phyloP scores from a whole-genome alignment of 495 filamentous ascomycete genomes.

The Amphirosellinia nigrospora region DNA sequence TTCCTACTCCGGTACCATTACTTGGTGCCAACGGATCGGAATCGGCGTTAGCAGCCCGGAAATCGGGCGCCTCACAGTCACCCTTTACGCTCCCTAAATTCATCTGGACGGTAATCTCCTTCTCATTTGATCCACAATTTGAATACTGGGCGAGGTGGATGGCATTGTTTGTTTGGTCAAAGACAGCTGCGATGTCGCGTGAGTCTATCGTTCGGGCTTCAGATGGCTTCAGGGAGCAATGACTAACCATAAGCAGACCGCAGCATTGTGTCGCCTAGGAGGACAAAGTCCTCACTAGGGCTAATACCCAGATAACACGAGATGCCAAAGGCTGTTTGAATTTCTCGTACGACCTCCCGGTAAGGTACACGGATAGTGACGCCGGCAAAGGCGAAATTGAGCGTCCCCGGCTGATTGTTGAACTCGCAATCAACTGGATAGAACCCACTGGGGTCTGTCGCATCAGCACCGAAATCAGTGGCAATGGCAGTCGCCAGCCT shows the following conservation, averaged over 20 bases:
- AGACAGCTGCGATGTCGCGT: conserved; percentile 43
- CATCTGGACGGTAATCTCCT: conserved; percentile 33
- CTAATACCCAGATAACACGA: conserved; percentile 80
- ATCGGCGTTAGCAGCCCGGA: conserved; percentile 17
- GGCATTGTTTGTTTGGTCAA: conserved; percentile 52
- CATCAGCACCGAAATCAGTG: conserved; percentile 66
- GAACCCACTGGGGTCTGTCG: conserved; percentile 56
- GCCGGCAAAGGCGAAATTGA: conserved; percentile 76
- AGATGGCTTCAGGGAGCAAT: not conserved
- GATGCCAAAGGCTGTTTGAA: conserved; percentile 53
- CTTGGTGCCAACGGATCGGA: not conserved
- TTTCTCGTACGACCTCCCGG: conserved; percentile 58
- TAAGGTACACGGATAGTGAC: conserved; percentile 71
- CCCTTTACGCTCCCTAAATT: conserved; percentile 31
- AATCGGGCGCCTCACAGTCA: conserved; percentile 31
- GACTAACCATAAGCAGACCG: conserved; percentile 77
- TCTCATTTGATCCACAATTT: conserved; percentile 50
- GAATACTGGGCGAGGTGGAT: conserved; percentile 53
- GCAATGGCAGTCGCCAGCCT: conserved; percentile 66
- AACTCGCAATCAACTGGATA: conserved; percentile 75
- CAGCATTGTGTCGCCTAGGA: conserved; percentile 93
- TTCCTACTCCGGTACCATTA: not conserved
- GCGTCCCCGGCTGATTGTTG: conserved; percentile 63
- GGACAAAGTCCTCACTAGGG: conserved; percentile 64
- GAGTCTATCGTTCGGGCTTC: not conserved